These are phyloP conservation scores for Aleurites moluccanus DNA, from an alignment of 441 rosid species.

Conservation along the genomic window DNA sequence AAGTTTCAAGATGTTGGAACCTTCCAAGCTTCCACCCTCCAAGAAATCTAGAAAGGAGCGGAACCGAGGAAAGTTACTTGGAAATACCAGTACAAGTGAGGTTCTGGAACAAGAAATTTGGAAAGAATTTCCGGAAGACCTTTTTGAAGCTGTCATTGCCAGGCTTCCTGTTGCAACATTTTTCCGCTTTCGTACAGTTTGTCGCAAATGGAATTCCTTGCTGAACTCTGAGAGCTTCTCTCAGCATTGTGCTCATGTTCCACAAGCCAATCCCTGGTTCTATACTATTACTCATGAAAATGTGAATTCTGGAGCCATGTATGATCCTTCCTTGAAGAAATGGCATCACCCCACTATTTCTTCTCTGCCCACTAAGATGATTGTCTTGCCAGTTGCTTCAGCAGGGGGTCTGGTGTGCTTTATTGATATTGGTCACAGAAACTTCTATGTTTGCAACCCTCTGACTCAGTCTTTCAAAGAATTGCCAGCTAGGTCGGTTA, in stretches of 20 bases:
- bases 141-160: slow-evolving; percentile 84
- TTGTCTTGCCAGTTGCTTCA: slow-evolving; percentile 85
- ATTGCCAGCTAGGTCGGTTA: slow-evolving; percentile 82
- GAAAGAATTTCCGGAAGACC: slow-evolving; percentile 96
- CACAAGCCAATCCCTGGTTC: slow-evolving; percentile 76
- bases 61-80: slow-evolving; percentile 51
- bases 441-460: slow-evolving; percentile 90
- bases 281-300: slow-evolving; percentile 84
- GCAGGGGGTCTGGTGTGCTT: slow-evolving; percentile 97
- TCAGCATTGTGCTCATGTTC: slow-evolving; percentile 58
- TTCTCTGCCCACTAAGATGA: slow-evolving; percentile 65
- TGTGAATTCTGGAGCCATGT: slow-evolving; percentile 83
- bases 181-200: slow-evolving; percentile 89
- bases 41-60: slow-evolving; percentile 76
- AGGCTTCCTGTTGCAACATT: slow-evolving; percentile 81
- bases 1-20: slow-evolving; percentile 61
- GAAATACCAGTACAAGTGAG: slow-evolving; percentile 39
- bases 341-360: slow-evolving; percentile 85
- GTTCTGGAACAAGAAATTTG: slow-evolving; percentile 79
- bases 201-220: slow-evolving; percentile 79
- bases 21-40: slow-evolving; percentile 65
- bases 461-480: slow-evolving; percentile 76
- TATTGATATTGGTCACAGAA: slow-evolving; percentile 84
- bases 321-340: slow-evolving; percentile 76
- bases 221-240: slow-evolving; percentile 80